A percentile compares a stretch with the other conserved stretches of the same genome.
phyloP scores from a whole-genome alignment of 345 rosid genomes.

The Ceriops decandra region DNA sequence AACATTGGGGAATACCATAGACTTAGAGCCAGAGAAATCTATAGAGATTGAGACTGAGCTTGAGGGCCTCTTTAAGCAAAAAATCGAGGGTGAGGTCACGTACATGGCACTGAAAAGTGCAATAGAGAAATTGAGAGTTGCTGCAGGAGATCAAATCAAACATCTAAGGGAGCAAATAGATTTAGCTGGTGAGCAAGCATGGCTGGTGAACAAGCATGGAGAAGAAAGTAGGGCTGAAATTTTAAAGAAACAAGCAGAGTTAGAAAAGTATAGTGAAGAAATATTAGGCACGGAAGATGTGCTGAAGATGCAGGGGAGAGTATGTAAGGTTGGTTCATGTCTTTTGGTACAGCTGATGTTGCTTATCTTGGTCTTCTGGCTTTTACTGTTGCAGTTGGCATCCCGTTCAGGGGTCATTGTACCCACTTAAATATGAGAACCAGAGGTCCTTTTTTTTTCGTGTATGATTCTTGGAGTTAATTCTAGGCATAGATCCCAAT shows the following conservation, averaged over 20 bases:
- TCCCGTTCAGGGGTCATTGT: constrained; percentile 35
- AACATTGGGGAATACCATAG: constrained; percentile 34
- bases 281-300: constrained; percentile 44
- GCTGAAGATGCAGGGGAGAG: constrained; percentile 47
- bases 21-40: constrained; percentile 28
- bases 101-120: constrained; percentile 45
- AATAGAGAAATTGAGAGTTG: constrained; percentile 36
- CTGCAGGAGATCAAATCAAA: constrained; percentile 25
- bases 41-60: constrained; percentile 45
- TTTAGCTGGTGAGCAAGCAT: constrained; percentile 38
- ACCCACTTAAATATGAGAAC: constrained; percentile 47
- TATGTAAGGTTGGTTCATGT: constrained; percentile 41
- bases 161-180: constrained; percentile 41
- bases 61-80: constrained; percentile 62
- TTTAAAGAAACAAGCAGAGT: constrained; percentile 45
- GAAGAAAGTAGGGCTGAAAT: constrained; percentile 45
- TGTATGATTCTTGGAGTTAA: not conserved
- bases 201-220: constrained; percentile 38
- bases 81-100: constrained; percentile 76
- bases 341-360: constrained; percentile 56
- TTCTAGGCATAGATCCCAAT: constrained; percentile 16
- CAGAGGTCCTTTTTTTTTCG: not conserved
- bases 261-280: constrained; percentile 45
- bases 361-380: constrained; percentile 44
- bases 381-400: constrained; percentile 36